A percentile compares a stretch with the other conserved stretches of the same genome.
Evolutionary conservation across 2,329 filamentous ascomycete genomes (phyloP).

Genomic region (Hymenoscyphus scutula): DNA sequence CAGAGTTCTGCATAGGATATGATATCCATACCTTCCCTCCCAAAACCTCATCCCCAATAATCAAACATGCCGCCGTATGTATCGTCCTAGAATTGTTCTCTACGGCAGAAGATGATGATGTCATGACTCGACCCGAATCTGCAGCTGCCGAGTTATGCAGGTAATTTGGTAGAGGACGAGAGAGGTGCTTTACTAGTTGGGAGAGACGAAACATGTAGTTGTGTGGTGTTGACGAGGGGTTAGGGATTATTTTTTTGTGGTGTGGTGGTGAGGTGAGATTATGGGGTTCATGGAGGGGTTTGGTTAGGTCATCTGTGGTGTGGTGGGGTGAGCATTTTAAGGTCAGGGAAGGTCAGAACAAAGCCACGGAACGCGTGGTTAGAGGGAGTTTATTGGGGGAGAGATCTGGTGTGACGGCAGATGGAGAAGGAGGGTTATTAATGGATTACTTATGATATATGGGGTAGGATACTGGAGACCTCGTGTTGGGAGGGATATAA

Average conservation of each 20-base stretch:
- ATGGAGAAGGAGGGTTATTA: not conserved
- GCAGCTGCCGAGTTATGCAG: constrained; percentile 41
- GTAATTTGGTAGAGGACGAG: constrained; percentile 58
- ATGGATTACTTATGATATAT: not conserved
- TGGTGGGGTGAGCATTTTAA: too few species aligned
- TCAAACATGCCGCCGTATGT: constrained; percentile 84
- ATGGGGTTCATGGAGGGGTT: not conserved
- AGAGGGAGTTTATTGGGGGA: too few species aligned
- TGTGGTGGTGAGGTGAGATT: not conserved
- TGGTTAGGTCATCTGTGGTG: not conserved
- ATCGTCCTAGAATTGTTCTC: constrained; percentile 66
- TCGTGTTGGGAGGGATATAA: not conserved
- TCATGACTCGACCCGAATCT: constrained; percentile 41
- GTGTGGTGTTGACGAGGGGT: not conserved
- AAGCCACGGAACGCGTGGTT: not conserved
- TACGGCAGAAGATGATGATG: constrained; percentile 42
- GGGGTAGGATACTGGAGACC: not conserved
- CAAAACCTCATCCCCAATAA: constrained; percentile 96
- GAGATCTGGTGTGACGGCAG: not conserved
- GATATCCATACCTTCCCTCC: constrained; percentile 78
- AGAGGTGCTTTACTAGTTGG: constrained; percentile 71
- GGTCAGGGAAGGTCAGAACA: not conserved
- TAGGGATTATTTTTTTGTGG: not conserved
- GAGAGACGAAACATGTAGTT: constrained; percentile 71
- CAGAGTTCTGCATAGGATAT: not conserved